Evolutionary conservation across 2,329 filamentous ascomycete genomes (phyloP).

Genomic region (Ophiostoma sp.): DNA sequence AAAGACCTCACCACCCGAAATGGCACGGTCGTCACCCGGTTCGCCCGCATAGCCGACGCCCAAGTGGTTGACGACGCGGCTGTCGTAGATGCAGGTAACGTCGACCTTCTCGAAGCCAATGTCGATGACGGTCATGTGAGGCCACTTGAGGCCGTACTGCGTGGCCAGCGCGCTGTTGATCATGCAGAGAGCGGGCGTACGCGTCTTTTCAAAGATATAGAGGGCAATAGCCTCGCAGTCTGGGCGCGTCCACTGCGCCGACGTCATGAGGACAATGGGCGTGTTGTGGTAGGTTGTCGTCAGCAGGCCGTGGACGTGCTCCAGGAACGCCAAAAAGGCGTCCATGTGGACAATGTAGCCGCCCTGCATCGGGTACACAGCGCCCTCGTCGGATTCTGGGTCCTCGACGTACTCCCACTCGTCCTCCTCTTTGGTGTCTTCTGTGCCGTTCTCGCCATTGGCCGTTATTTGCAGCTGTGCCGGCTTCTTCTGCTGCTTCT

Average conservation of each 20-base stretch:
- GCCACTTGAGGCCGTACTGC: conserved; percentile 75
- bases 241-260: conserved; percentile 85
- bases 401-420: conserved; percentile 81
- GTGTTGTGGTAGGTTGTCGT: conserved; percentile 95
- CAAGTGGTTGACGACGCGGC: conserved; percentile 68
- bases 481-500: conserved; percentile 45
- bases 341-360: conserved; percentile 88
- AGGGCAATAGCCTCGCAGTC: conserved; percentile 87
- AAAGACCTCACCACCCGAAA: conserved; percentile 85
- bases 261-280: conserved; percentile 84
- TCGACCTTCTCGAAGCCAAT: conserved; percentile 92
- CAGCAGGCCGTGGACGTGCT: conserved; percentile 85
- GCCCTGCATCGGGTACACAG: conserved; percentile 75
- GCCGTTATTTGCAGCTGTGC: conserved; percentile 41
- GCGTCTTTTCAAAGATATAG: conserved; percentile 96
- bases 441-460: conserved; percentile 42
- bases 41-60: conserved; percentile 50
- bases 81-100: conserved; percentile 85
- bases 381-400: conserved; percentile 80
- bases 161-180: conserved; percentile 87
- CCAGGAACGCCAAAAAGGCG: conserved; percentile 89
- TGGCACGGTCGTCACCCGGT: conserved; percentile 34
- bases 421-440: conserved; percentile 49
- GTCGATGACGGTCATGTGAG: conserved; percentile 83
- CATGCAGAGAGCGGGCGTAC: conserved; percentile 85